Base-by-base conservation (phyloP, 2,329 filamentous ascomycete genomes). In the Sporothrix sp. region DNA sequence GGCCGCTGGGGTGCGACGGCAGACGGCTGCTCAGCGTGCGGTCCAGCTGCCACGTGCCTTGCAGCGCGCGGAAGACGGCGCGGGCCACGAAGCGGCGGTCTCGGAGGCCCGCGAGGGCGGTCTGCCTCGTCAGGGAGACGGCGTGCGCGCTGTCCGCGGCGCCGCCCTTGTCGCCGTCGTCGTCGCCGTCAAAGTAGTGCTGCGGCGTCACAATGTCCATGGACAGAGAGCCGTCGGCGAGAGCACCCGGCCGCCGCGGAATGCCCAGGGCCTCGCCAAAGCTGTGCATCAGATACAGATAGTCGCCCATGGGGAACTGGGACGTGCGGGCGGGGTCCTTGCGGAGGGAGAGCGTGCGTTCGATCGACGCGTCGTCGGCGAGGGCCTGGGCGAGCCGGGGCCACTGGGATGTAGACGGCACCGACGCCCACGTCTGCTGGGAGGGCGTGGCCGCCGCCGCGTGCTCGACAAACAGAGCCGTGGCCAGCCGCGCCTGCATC, bases 241-340 rank as follows among this genome's bases (percentile, higher is more conserved):
- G 16, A 28, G 14, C 37, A 32, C 35, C 16, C 14, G 65, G 66
- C 3, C 57, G 61, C 27, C 67, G 73, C 27, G 60, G 63, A 8
- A 88, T 69, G 0, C 68, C 71, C 2, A 87, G 68, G 0, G 79
- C 75, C 2, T 72, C 63, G 11, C 81, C 71, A 52, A 90, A 80
- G 11, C 84, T 78, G 57, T 88, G 81, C 73, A 91, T 82, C 11
- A 91, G 66, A 54, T 81, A 90, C 7, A 80, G 66, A 62, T 90
- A 91, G 64, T 94, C 87, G 9, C 82, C 82, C 82, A 91, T 90
- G 33, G 86, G 87, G 58, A 89, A 93, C 58, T 93, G 87, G 54
- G 63, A 84, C 57, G 67, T 66, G 6, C 70, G 74, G 9, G 21
- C 28, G 0, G 66, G 71, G 58, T 76, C 73, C 20, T 60, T 59